Conservation (phyloP, 169 alveolate genomes). For the Theileria annulata region DNA sequence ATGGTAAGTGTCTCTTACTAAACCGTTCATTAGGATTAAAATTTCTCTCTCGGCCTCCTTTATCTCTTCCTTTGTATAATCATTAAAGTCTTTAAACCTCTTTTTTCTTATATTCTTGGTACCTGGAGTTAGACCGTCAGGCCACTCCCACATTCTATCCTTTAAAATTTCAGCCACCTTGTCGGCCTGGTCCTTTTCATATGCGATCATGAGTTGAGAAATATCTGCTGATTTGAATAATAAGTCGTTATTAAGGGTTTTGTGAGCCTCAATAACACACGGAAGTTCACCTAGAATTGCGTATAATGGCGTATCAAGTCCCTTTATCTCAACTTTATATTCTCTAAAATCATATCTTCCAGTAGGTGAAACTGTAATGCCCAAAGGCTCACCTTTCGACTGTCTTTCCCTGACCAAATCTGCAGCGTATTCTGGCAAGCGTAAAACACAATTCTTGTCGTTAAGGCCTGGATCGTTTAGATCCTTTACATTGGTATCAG, state of each 20-base stretch:
- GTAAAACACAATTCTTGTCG: slow-evolving; percentile 59
- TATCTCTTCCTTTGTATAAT: slow-evolving; percentile 76
- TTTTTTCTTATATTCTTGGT: slow-evolving; percentile 79
- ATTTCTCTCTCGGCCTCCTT: slow-evolving; percentile 81
- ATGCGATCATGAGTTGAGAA: slow-evolving; percentile 75
- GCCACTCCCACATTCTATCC: slow-evolving; percentile 84
- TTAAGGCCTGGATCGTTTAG: slow-evolving; percentile 54
- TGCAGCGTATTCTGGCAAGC: slow-evolving; percentile 56
- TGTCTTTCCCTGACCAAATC: slow-evolving; percentile 13
- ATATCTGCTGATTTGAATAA: slow-evolving; percentile 80
- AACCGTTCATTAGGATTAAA: slow-evolving; percentile 42
- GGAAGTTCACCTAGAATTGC: slow-evolving; percentile 84
- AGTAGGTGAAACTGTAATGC: slow-evolving; percentile 49
- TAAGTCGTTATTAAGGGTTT: slow-evolving; percentile 81
- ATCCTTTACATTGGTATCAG: slow-evolving; percentile 30
- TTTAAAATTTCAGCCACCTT: slow-evolving; percentile 61
- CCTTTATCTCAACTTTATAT: slow-evolving; percentile 35
- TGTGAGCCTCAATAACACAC: slow-evolving; percentile 81
- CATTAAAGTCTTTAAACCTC: slow-evolving; percentile 76
- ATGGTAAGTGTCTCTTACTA: slow-evolving; percentile 66
- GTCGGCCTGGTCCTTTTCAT: slow-evolving; percentile 62
- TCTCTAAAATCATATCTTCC: slow-evolving; percentile 66
- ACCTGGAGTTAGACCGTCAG: slow-evolving; percentile 82
- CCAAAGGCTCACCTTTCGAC: slow-evolving; percentile 34
- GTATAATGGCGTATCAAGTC: slow-evolving; percentile 38